Conservation (phyloP, 225 moss, liverwort and hornwort species). For the Antitrichia curtipendula region DNA sequence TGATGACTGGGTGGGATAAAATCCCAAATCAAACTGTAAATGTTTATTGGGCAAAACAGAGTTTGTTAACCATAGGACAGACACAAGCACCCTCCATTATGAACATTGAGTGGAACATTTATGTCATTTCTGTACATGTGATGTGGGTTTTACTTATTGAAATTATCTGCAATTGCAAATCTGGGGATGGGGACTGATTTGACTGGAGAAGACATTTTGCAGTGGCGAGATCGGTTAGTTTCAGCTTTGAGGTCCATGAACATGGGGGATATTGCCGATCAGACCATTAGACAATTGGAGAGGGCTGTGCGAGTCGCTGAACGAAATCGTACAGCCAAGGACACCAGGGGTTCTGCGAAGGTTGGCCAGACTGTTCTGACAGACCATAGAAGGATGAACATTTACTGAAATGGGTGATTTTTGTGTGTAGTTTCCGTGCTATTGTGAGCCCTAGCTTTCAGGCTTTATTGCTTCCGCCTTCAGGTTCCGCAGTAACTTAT, state of each 20-base stretch:
- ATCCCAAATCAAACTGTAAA: background rate
- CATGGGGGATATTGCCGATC: constrained; percentile 88
- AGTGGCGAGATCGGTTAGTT: constrained; percentile 99
- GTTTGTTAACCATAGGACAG: background rate
- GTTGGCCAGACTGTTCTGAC: constrained; percentile 27
- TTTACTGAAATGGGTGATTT: constrained; percentile 4
- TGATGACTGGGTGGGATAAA: background rate
- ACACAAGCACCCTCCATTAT: background rate
- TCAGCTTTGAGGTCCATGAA: constrained; percentile 95
- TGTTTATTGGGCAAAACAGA: background rate
- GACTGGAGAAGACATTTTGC: constrained; percentile 19
- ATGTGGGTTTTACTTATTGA: background rate
- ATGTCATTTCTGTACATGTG: background rate
- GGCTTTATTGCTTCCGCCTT: background rate
- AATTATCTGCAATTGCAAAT: background rate
- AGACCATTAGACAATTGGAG: constrained; percentile 84
- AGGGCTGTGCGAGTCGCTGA: constrained; percentile 94
- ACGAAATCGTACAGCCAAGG: constrained; percentile 69
- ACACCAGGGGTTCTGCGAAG: constrained; percentile 63
- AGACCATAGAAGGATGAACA: background rate
- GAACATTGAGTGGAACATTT: background rate
- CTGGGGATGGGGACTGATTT: constrained; percentile 18
- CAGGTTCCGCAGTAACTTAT: background rate
- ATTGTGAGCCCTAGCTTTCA: background rate
- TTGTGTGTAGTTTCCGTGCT: constrained; percentile 1